phyloP scores from a whole-genome alignment of 257 asterid species.

The Solanum paucissectum region DNA sequence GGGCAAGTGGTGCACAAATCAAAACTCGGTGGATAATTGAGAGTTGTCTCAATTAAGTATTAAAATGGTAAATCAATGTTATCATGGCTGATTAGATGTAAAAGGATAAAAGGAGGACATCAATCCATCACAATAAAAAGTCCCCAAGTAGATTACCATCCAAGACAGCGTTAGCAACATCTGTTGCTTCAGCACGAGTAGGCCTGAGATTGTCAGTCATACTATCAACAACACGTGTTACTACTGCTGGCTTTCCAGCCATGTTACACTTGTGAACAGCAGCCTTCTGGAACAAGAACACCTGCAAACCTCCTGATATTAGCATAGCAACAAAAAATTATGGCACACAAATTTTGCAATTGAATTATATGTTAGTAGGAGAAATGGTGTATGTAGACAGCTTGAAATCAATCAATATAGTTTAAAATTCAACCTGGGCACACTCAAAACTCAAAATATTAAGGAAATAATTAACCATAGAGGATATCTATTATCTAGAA shows the following conservation, averaged over 20 bases:
- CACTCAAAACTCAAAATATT: not conserved
- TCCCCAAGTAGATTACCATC: slow-evolving; percentile 41
- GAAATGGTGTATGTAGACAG: not conserved
- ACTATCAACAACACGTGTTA: slow-evolving; percentile 93
- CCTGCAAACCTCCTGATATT: slow-evolving; percentile 32
- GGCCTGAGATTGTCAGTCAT: slow-evolving; percentile 96
- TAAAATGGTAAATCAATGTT: not conserved
- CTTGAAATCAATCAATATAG: not conserved
- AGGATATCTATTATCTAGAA: not conserved
- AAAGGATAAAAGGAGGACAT: not conserved
- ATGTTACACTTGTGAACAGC: slow-evolving; percentile 89
- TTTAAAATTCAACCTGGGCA: not conserved
- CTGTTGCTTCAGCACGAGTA: slow-evolving; percentile 98
- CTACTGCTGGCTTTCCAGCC: slow-evolving; percentile 97
- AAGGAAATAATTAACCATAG: not conserved
- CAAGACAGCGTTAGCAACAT: slow-evolving; percentile 92
- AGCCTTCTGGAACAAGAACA: slow-evolving; percentile 78
- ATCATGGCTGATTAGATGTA: not conserved
- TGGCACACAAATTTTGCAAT: not conserved
- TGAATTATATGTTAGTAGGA: not conserved
- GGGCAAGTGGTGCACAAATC: not conserved
- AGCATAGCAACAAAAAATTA: not conserved
- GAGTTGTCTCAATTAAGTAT: not conserved
- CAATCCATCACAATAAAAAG: not conserved
- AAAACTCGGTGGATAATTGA: not conserved